Base-by-base conservation (phyloP, 352 stramenopile species). In the Blastocystis hominis region DNA sequence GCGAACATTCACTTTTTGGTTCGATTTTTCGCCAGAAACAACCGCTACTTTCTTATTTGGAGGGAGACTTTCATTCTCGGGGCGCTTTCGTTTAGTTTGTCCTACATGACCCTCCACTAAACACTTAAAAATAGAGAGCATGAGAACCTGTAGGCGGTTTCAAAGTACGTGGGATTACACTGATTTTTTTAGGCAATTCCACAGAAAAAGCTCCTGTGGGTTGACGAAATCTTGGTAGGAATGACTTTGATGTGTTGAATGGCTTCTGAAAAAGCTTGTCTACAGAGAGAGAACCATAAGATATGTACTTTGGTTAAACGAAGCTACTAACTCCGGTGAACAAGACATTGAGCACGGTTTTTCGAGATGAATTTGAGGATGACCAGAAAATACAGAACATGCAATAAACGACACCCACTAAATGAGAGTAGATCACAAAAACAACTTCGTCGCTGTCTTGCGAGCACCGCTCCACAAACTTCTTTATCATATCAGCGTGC, bases 331-430 rank as follows among this genome's bases (percentile, higher is more conserved):
- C 24, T 66, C n/a, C 3, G 13, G 40, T 17, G 24, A 24, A 42
- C 1, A 15, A 6, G 54, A 36, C 20, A 24, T 34, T 44, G 20
- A 30, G 3, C 34, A 47, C 20, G n/a, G 6, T 46, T 3, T 54
- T 68, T 34, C 44, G 40, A 66, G 10, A 0, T 76, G 1, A 34
- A 20, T 42, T 9, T 72, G 9, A 30, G n/a, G 10, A 5, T 66
- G 42, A 6, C 34, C 20, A 53, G 55, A 47, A 64, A 84, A 84
- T 1, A 84, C 15, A 69, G 38, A 36, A 24, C 15, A 15, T 69
- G 72, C 46, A 2, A 66, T 68, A 30, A 7, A 53, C 0, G 72
- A 84, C 2, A 84, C 72, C 72, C 72, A 84, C 72, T 84, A 68
- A 20, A n/a, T 6, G 10, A 40, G 20, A 50, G 68, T 13, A 54